These are phyloP conservation scores for Teratosphaeria gauchensis DNA, from an alignment of 2,329 filamentous ascomycete species.

Conservation along the genomic window DNA sequence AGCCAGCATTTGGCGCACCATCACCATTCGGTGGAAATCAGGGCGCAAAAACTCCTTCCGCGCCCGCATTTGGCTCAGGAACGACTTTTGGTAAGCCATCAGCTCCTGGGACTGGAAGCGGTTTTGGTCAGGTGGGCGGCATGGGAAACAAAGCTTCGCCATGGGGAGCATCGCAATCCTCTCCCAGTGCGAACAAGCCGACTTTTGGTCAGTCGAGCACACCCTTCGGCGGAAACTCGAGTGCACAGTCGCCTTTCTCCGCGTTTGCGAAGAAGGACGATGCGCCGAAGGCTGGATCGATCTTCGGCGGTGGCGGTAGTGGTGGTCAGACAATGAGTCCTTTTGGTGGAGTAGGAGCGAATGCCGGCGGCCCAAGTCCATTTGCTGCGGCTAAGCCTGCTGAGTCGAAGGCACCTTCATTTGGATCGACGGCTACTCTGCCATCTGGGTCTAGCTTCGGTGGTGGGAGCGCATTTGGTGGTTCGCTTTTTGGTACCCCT, in stretches of 20 bases:
- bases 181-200: not conserved
- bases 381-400: constrained; percentile 7
- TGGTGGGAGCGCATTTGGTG: constrained; percentile 8
- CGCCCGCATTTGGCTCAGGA: constrained; percentile 11
- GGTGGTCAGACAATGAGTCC: not conserved
- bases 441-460: constrained; percentile 13
- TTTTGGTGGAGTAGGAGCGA: constrained; percentile 1
- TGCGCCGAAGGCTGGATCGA: constrained; percentile 7
- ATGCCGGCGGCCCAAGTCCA: constrained; percentile 6
- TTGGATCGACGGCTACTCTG: constrained; percentile 17
- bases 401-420: constrained; percentile 7
- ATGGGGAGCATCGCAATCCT: constrained; percentile 11
- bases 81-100: constrained; percentile 1
- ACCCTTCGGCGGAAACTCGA: constrained; percentile 10
- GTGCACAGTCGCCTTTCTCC: constrained; percentile 21
- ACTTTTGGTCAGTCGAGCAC: constrained; percentile 7
- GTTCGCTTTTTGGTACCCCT: constrained; percentile 18
- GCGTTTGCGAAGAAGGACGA: constrained; percentile 18
- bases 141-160: constrained; percentile 16
- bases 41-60: not conserved
- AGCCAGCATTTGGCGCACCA: constrained; percentile 10
- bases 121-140: constrained; percentile 16
- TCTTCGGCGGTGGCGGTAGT: constrained; percentile 1
- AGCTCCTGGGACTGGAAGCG: constrained; percentile 4
- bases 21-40: constrained; percentile 14